phyloP scores from a whole-genome alignment of 106 monocot genomes.

The Apostasia ramifera region DNA sequence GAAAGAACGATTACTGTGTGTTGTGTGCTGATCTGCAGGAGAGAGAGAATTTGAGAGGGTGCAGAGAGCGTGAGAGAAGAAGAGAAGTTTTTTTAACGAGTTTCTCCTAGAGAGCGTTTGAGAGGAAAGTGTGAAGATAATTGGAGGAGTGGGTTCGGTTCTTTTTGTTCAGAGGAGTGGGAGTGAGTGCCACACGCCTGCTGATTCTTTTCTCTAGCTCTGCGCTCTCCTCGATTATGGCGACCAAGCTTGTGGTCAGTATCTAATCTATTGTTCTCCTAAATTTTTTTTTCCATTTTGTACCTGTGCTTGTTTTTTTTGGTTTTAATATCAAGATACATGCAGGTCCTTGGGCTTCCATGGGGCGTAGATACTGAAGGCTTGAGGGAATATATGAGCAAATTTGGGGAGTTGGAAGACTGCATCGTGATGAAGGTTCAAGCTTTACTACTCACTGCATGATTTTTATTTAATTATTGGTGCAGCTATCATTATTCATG shows the following conservation, averaged over 20 bases:
- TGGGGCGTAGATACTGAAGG: conserved; percentile 69
- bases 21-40: conserved; percentile 12
- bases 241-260: conserved; percentile 39
- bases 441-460: neutral
- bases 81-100: neutral
- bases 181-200: neutral
- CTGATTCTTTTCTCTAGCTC: neutral
- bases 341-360: conserved; percentile 58
- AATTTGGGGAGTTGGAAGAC: conserved; percentile 57
- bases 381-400: conserved; percentile 51
- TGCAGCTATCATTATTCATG: too few species aligned
- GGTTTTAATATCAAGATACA: neutral
- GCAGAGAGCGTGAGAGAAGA: conserved; percentile 8
- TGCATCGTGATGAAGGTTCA: conserved; percentile 66
- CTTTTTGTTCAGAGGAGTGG: conserved; percentile 3
- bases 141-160: neutral
- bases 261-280: neutral
- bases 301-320: neutral
- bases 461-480: neutral
- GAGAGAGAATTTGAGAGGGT: conserved; percentile 11
- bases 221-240: conserved; percentile 10
- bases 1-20: conserved; percentile 8
- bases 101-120: conserved; percentile 3
- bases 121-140: neutral
- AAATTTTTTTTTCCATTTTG: neutral